Base-by-base conservation (phyloP, 306 rosid species). In the Casuarina cunninghamiana region DNA sequence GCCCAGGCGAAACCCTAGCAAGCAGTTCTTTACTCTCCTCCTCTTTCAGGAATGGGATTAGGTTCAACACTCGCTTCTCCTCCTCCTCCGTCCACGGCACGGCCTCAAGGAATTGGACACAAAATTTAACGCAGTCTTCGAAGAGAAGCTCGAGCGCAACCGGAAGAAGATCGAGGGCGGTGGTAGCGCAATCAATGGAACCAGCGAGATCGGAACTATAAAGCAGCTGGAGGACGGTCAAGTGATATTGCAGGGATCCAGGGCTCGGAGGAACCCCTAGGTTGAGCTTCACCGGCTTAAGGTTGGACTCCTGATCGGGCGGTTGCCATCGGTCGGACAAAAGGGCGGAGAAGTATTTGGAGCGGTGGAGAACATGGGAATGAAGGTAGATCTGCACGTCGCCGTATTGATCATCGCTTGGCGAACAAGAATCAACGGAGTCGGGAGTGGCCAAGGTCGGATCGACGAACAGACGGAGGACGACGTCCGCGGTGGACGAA, bases 11-110 rank as follows among this genome's bases (percentile, higher is more conserved):
- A 76, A 92, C 90, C 89, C 98, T 89, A 58, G 97, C 90, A 10
- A 92, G 82, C 19, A 92, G 97, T 45, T 94, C 97, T 21, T 53
- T 75, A 9, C 95, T 85, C 79, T 94, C 98, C 10, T 89, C 97
- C 50, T 89, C 91, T 44, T 86, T 75, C 57, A 94, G 82, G 41
- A 87, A 80, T 2, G 98, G 98, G 72, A 94, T 86, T 67, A 94
- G 35, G 53, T 61, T 82, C 45, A 90, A 73, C 0, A 94, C 92
- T 53, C 92, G 82, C 65, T 50, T 80, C 75, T 94, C 98, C 50
- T 94, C 98, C 3, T 90, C 98, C 21, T 92, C 97, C 4, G 88
- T 87, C 98, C 98, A 94, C 10, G 98, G 97, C 46, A 94, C 98
- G 15, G 97, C 97, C 79, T 92, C 97, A 2, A 94, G 97, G 49